Conservation (phyloP, 2,329 filamentous ascomycete species). For the Colletotrichum trifolii region DNA sequence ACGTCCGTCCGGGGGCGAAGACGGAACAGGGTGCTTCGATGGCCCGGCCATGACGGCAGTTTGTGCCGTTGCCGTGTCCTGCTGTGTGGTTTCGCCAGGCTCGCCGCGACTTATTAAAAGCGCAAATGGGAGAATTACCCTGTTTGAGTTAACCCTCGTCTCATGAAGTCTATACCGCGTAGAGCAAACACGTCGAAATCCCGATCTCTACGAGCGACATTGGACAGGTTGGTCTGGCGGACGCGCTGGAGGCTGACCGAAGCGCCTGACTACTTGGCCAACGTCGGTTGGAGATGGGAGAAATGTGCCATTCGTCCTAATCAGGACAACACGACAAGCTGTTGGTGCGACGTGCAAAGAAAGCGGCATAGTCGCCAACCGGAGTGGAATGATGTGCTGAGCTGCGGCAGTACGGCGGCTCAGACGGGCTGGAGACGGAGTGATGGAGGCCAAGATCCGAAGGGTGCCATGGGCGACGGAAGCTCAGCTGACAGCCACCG, state of each 20-base stretch:
- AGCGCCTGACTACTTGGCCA: no score
- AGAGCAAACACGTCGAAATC: no score
- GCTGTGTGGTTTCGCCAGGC: slow-evolving; percentile 8
- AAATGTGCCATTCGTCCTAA: no score
- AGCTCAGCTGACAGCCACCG: slow-evolving; percentile 25
- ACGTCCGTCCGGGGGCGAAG: slow-evolving; percentile 25
- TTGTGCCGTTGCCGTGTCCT: slow-evolving; percentile 7
- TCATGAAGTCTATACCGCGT: no score
- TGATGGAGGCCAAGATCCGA: slow-evolving; percentile 16
- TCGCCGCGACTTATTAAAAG: background rate
- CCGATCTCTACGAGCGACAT: no score
- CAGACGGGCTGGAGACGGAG: slow-evolving; percentile 8
- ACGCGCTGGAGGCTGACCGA: no score
- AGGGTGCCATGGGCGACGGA: background rate
- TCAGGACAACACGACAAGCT: no score
- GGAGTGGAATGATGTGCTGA: slow-evolving; percentile 2
- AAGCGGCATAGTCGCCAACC: background rate
- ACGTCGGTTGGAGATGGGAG: no score
- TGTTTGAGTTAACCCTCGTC: no score
- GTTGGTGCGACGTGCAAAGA: no score
- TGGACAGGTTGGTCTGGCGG: no score
- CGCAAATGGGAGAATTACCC: no score
- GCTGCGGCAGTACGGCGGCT: background rate
- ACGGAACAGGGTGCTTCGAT: slow-evolving; percentile 23
- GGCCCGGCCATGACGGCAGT: slow-evolving; percentile 25